Evolutionary conservation across 371 early-diverging fungal species (phyloP).

Genomic region (Chytridiales sp.): DNA sequence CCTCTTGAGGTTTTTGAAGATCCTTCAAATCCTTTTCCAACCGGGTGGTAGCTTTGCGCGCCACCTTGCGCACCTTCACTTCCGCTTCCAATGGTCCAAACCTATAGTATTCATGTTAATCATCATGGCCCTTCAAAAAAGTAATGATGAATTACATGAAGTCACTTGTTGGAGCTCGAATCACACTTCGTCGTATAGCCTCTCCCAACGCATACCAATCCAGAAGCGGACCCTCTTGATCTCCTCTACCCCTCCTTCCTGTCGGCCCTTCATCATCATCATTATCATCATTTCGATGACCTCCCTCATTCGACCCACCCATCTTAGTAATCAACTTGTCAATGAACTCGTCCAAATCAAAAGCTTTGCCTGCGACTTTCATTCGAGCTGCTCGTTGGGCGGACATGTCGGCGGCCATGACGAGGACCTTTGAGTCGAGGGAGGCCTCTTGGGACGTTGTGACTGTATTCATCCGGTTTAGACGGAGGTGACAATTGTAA

Average conservation of each 20-base stretch:
- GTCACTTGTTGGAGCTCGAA: constrained; percentile 62
- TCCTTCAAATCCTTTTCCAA: constrained; percentile 35
- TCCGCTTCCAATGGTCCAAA: constrained; percentile 67
- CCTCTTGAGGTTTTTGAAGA: constrained; percentile 33
- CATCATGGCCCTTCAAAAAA: background rate
- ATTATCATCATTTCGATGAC: constrained; percentile 25
- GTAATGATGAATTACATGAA: constrained; percentile 59
- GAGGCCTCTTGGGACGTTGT: constrained; percentile 78
- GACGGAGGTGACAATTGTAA: no score
- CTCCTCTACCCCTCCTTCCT: constrained; percentile 7
- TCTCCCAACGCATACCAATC: constrained; percentile 70
- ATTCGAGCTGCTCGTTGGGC: constrained; percentile 75
- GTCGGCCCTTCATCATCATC: constrained; percentile 16
- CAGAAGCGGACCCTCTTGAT: constrained; percentile 28
- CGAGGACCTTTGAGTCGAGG: constrained; percentile 76
- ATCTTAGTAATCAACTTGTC: constrained; percentile 55
- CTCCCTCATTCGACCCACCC: constrained; percentile 38
- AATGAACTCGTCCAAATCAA: constrained; percentile 73
- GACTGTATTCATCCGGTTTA: constrained; percentile 21
- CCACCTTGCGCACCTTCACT: constrained; percentile 54
- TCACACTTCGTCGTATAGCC: constrained; percentile 54
- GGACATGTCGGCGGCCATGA: constrained; percentile 70
- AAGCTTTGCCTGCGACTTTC: constrained; percentile 64
- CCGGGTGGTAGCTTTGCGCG: constrained; percentile 26
- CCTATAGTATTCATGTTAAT: constrained; percentile 34